These are phyloP conservation scores for Jacaranda mimosifolia DNA, from an alignment of 257 asterid species.

Conservation along the genomic window DNA sequence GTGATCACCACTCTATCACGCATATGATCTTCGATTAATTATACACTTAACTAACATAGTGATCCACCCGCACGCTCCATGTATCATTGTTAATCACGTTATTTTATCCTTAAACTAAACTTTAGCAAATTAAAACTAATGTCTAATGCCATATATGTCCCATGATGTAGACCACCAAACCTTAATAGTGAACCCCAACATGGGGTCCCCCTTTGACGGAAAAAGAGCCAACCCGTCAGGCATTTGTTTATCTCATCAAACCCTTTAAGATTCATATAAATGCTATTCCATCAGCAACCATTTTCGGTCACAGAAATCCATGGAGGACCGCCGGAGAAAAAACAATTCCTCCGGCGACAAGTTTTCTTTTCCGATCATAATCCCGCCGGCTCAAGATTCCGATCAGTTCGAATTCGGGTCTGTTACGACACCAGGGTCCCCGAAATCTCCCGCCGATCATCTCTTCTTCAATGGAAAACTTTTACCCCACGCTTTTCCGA, in stretches of 20 bases:
- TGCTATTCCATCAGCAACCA: not conserved
- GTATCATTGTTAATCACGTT: conserved; percentile 51
- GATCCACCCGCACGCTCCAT: conserved; percentile 51
- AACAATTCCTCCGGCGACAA: conserved; percentile 50
- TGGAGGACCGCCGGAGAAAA: conserved; percentile 51
- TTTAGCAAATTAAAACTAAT: conserved; percentile 32
- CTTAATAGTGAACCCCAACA: conserved; percentile 46
- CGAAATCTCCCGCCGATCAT: conserved; percentile 79
- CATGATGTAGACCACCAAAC: conserved; percentile 51
- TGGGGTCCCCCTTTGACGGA: conserved; percentile 54
- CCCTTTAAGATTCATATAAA: conserved; percentile 27
- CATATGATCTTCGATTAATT: not conserved
- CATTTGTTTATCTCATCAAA: conserved; percentile 38
- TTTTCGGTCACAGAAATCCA: conserved; percentile 25
- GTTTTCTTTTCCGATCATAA: conserved; percentile 57
- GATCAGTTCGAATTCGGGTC: conserved; percentile 59
- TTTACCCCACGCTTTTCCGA: conserved; percentile 74
- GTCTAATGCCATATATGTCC: not conserved
- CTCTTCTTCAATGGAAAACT: conserved; percentile 76
- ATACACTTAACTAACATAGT: not conserved
- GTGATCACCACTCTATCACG: not conserved
- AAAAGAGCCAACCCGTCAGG: conserved; percentile 47
- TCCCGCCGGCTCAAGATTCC: conserved; percentile 30
- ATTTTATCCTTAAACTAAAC: conserved; percentile 24
- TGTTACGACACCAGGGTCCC: conserved; percentile 48